Evolutionary conservation across 148 eudicot genomes (phyloP).

Genomic region (Fagopyrum homotropicum): DNA sequence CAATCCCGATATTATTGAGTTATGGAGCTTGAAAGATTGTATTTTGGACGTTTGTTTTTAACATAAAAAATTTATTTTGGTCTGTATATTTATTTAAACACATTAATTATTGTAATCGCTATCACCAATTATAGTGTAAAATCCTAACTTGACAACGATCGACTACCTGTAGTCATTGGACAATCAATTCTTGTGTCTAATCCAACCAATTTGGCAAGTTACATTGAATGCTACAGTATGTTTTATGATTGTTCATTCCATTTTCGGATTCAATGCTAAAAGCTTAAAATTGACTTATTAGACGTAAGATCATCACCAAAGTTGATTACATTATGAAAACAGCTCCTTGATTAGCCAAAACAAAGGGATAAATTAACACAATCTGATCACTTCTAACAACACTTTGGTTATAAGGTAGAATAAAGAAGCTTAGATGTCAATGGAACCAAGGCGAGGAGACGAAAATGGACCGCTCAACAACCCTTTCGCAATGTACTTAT

Average conservation of each 20-base stretch:
- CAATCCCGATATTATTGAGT: too few relatives aligned
- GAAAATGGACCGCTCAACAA: constrained; percentile 44
- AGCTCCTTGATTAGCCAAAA: background rate
- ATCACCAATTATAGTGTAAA: too few relatives aligned
- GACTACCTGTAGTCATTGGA: too few relatives aligned
- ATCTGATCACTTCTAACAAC: background rate
- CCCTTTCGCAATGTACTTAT: constrained; percentile 36
- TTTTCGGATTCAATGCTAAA: background rate
- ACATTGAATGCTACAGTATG: background rate
- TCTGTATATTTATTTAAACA: too few relatives aligned
- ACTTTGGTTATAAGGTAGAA: background rate
- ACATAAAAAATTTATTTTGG: too few relatives aligned
- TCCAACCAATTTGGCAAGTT: background rate
- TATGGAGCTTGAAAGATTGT: too few relatives aligned
- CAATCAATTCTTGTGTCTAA: too few relatives aligned
- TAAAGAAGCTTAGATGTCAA: background rate
- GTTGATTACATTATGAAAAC: background rate
- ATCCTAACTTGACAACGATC: too few relatives aligned
- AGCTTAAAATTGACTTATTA: background rate
- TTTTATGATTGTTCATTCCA: background rate
- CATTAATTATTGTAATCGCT: too few relatives aligned
- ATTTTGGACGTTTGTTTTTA: too few relatives aligned
- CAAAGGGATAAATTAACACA: background rate
- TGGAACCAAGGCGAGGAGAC: constrained; percentile 32
- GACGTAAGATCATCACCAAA: background rate